These are phyloP conservation scores for Xylariaceae sp. DNA, from an alignment of 2,329 filamentous ascomycete species.

Conservation along the genomic window DNA sequence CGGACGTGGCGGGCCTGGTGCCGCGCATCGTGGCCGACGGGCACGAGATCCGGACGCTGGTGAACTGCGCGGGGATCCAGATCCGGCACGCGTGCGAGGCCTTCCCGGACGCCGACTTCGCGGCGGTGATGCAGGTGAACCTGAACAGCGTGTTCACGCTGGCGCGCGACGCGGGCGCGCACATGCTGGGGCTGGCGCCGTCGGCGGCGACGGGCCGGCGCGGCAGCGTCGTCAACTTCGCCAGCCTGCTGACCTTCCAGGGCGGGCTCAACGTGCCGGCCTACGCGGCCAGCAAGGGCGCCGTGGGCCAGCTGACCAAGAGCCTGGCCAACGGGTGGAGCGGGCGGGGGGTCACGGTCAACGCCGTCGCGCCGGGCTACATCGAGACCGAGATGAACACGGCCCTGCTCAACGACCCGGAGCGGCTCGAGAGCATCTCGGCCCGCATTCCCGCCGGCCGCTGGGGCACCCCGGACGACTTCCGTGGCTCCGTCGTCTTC, in stretches of 20 bases:
- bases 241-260: constrained; percentile 73
- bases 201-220: constrained; percentile 44
- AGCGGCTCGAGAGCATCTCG: constrained; percentile 64
- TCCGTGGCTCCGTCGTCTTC: constrained; percentile 75
- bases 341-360: constrained; percentile 70
- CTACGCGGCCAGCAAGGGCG: constrained; percentile 81
- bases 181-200: constrained; percentile 59
- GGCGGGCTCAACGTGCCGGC: constrained; percentile 84
- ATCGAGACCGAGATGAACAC: constrained; percentile 93
- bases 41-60: constrained; percentile 63
- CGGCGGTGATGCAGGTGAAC: constrained; percentile 80
- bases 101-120: constrained; percentile 73
- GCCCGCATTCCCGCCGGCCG: constrained; percentile 74
- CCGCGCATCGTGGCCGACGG: constrained; percentile 55
- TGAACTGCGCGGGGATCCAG: constrained; percentile 87
- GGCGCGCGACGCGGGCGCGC: constrained; percentile 67
- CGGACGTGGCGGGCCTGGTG: constrained; percentile 53
- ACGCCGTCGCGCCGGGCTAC: constrained; percentile 84
- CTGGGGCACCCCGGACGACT: constrained; percentile 80
- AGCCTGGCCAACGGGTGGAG: constrained; percentile 83
- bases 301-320: constrained; percentile 78
- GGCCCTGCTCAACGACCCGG: constrained; percentile 66
- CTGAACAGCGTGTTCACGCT: constrained; percentile 74
- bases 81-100: constrained; percentile 64
- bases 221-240: constrained; percentile 78